Base-by-base conservation (phyloP, 1,284 basidiomycete species). In the Ceratorhiza oryzae-sativae region DNA sequence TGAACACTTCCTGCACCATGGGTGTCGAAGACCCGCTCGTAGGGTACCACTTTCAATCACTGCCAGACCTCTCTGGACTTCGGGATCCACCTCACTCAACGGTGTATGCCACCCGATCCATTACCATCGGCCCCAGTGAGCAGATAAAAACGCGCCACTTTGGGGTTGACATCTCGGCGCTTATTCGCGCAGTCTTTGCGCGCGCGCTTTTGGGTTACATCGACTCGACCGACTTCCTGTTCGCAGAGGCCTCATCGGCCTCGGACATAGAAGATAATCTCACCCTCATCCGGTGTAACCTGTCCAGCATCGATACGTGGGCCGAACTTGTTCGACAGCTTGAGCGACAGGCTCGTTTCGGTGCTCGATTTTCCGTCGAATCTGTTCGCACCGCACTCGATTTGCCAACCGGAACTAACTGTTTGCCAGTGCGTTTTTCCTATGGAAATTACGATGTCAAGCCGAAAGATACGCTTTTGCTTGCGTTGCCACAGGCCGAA, bases 201-300 rank as follows among this genome's bases (percentile, higher is more conserved):
- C 53, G 53, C 20, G 53, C 58, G 13, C 65, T 68, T 23, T 34
- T 68, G 27, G 65, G 65, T 25, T 68, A 68, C 42, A 55, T 68
- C 15, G 65, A 68, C 41, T 56, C 65, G 39, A 13, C 65, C 20
- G 65, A 68, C 15, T 68, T 68, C n/a, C 39, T 68, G 8, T 68
- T 68, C 20, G 65, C 36, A 34, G 65, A 68, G 23, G 10, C 25
- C 18, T 39, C 20, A 4, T 30, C 51, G 27, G 36, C 8, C 20
- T 25, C 65, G 8, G 27, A 27, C 13, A 8, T 39, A 12, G n/a
- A 32, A 56, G 15, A 25, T 4, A 13, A 10, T n/a, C 45, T 68
- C 3, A 20, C 13, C n/a, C 51, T 56, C 27, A 20, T 68, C 25
- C 65, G 65, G 9, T 13, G 36, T 25, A 68, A 45, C 25, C 25